Conservation (phyloP, 169 alveolate genomes). For the Miamiensis avidus region DNA sequence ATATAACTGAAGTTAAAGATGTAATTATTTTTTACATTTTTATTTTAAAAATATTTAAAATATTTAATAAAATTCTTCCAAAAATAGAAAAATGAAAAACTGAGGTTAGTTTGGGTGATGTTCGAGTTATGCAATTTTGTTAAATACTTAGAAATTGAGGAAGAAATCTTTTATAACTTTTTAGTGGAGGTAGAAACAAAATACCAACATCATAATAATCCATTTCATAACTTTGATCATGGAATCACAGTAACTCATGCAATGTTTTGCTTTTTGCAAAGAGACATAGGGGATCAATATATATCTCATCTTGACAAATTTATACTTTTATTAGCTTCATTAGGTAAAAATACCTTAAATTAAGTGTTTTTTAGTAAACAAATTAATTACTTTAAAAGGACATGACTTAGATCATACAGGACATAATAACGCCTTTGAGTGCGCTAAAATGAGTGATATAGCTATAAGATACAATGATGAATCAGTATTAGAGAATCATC, state of each 20-base stretch:
- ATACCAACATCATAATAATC: constrained; percentile 28
- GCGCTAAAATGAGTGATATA: not conserved
- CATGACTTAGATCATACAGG: constrained; percentile 84
- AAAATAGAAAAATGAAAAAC: not conserved
- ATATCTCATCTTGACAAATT: not conserved
- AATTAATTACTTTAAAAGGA: not conserved
- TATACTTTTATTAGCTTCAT: not conserved
- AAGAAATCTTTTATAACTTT: constrained; percentile 35
- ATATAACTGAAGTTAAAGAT: not conserved
- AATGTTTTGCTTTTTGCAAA: not conserved
- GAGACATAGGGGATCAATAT: not conserved
- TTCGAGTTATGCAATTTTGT: not conserved
- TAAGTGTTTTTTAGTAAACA: not conserved
- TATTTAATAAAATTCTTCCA: no score
- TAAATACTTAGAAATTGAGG: not conserved
- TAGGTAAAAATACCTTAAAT: not conserved
- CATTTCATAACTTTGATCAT: constrained; percentile 53
- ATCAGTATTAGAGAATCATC: constrained; percentile 50
- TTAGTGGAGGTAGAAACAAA: constrained; percentile 8
- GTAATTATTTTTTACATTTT: not conserved
- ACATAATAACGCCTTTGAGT: constrained; percentile 58
- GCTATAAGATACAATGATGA: constrained; percentile 51
- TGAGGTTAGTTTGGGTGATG: not conserved
- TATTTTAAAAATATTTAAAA: no score
- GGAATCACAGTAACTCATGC: constrained; percentile 27